Evolutionary conservation across 352 stramenopile species (phyloP).

Genomic region (Pythium pyrilobum): DNA sequence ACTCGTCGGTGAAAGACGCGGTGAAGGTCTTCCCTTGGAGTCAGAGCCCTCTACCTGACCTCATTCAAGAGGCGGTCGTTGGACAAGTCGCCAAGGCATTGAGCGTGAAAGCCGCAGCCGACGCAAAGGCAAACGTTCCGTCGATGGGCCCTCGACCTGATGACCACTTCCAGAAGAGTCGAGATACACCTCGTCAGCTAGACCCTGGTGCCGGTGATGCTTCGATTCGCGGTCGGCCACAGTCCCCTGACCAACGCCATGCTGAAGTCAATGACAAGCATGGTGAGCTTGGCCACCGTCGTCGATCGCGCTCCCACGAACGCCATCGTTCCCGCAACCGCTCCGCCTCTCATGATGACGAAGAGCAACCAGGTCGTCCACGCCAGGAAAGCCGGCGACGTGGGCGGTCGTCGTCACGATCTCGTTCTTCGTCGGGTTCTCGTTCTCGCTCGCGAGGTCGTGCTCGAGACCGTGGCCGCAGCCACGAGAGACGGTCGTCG

Average conservation of each 20-base stretch:
- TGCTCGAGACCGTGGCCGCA: constrained; percentile 11
- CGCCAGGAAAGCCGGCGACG: neutral
- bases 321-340: neutral
- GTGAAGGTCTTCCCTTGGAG: constrained; percentile 1
- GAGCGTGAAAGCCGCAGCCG: neutral
- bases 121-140: neutral
- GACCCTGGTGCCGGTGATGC: too few relatives aligned
- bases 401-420: constrained; percentile 18
- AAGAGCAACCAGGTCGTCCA: too few relatives aligned
- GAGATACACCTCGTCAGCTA: too few relatives aligned
- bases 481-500: neutral
- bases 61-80: constrained; percentile 14
- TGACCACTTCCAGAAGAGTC: too few relatives aligned
- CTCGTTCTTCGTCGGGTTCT: constrained; percentile 27
- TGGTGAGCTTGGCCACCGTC: neutral
- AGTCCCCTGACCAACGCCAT: neutral
- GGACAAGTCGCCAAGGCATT: constrained; percentile 11
- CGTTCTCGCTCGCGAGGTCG: constrained; percentile 30
- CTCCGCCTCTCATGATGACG: too few relatives aligned
- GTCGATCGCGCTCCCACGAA: neutral
- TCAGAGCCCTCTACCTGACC: neutral
- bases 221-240: too few relatives aligned
- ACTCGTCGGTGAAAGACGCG: constrained; percentile 6
- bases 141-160: too few relatives aligned
- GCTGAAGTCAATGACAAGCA: neutral